Evolutionary conservation across 2,329 filamentous ascomycete genomes (phyloP).

Genomic region (Sporothrix luriei): DNA sequence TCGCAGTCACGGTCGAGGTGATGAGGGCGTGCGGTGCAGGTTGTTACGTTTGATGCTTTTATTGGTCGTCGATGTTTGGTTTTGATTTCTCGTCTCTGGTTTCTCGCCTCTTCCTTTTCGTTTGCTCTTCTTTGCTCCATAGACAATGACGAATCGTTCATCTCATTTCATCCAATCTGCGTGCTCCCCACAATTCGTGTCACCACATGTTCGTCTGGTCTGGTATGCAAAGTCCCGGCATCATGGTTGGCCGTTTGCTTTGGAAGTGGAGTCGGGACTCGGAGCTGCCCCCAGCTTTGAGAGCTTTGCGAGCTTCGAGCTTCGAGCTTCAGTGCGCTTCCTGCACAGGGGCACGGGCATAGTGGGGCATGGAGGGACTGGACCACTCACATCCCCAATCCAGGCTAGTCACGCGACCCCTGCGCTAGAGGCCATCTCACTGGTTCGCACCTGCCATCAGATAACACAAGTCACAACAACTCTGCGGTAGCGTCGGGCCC

Average conservation of each 20-base stretch:
- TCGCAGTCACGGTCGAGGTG: neutral
- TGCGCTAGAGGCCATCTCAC: slow-evolving; percentile 9
- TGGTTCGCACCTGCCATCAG: slow-evolving; percentile 22
- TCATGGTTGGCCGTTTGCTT: slow-evolving; percentile 13
- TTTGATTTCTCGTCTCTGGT: neutral
- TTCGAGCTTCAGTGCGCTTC: slow-evolving; percentile 1
- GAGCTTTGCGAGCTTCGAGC: neutral
- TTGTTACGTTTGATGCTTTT: neutral
- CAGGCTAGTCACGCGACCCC: slow-evolving; percentile 18
- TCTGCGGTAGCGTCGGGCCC: slow-evolving; percentile 7
- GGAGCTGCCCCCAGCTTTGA: neutral
- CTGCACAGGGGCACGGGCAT: neutral
- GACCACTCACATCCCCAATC: neutral
- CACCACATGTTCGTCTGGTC: neutral
- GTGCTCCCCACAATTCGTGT: neutral
- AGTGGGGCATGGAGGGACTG: no score
- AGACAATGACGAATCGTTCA: neutral
- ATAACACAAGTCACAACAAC: slow-evolving; percentile 17
- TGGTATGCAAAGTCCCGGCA: neutral
- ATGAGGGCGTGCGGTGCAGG: neutral
- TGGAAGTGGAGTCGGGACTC: neutral
- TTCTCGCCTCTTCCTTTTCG: neutral
- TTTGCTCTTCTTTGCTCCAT: neutral
- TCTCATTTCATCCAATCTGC: neutral
- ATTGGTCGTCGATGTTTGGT: no score